phyloP scores from a whole-genome alignment of 2,329 filamentous ascomycete species.

The Ceratocystis diversiconidia region DNA sequence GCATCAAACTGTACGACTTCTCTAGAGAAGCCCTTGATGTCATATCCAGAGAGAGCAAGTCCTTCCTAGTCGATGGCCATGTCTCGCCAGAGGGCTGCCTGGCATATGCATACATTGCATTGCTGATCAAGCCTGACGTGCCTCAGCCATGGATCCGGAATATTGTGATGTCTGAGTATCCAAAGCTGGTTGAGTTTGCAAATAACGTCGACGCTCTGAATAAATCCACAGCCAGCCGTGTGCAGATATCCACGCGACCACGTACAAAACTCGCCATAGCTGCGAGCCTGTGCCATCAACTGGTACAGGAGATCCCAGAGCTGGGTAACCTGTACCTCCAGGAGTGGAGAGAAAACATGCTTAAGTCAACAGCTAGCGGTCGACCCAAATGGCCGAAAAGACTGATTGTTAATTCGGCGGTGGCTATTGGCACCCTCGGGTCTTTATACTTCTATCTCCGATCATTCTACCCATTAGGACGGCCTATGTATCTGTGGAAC shows the following conservation, averaged over 20 bases:
- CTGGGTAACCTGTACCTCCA: conserved; percentile 23
- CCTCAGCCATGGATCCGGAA: conserved; percentile 32
- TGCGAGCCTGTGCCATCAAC: conserved; percentile 24
- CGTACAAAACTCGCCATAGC: conserved; percentile 22
- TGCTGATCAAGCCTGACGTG: conserved; percentile 46
- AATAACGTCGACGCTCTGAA: conserved; percentile 10
- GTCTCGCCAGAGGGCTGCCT: conserved; percentile 54
- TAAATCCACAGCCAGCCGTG: conserved; percentile 21
- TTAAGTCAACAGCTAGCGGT: not conserved
- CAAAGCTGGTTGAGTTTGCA: conserved; percentile 20
- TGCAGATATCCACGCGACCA: conserved; percentile 24
- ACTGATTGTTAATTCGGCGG: conserved; percentile 21
- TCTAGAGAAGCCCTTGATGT: conserved; percentile 56
- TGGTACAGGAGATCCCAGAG: conserved; percentile 24
- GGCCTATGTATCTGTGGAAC: conserved; percentile 32
- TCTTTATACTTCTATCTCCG: conserved; percentile 28
- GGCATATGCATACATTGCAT: conserved; percentile 60
- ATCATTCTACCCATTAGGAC: conserved; percentile 32
- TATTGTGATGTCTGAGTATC: conserved; percentile 22
- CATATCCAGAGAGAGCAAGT: conserved; percentile 20
- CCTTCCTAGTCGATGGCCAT: conserved; percentile 19
- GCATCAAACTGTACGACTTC: conserved; percentile 63
- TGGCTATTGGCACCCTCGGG: conserved; percentile 28
- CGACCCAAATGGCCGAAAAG: conserved; percentile 16
- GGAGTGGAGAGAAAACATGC: conserved; percentile 24